These are phyloP conservation scores for Linnemannia exigua DNA, from an alignment of 192 early-diverging fungal species.

Conservation along the genomic window DNA sequence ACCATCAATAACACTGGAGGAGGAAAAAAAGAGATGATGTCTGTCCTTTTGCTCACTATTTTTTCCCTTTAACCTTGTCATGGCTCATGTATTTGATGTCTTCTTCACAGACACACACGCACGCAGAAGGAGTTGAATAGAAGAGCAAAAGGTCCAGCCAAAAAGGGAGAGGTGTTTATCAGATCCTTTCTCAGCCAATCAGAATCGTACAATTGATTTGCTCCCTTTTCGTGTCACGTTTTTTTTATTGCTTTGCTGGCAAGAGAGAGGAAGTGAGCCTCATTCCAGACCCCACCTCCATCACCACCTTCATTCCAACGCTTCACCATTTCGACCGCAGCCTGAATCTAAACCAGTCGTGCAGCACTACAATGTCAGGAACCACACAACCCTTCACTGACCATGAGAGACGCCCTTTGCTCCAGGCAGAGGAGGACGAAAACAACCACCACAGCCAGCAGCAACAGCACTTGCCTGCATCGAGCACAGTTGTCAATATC, in stretches of 20 bases:
- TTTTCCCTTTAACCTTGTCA: neutral
- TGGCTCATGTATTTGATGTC: neutral
- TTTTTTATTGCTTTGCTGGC: neutral
- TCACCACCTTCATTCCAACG: neutral
- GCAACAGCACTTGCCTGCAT: neutral
- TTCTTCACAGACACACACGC: too few species aligned
- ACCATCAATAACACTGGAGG: too few species aligned
- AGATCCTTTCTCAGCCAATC: neutral
- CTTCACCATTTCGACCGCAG: neutral
- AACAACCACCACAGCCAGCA: too few species aligned
- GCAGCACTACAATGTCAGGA: neutral
- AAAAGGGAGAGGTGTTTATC: neutral
- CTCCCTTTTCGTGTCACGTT: neutral
- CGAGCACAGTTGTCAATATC: constrained; percentile 13
- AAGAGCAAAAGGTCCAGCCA: neutral
- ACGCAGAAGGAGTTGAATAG: neutral
- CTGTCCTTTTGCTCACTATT: neutral
- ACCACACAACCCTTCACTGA: neutral
- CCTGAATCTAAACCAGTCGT: neutral
- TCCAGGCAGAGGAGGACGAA: constrained; percentile 11
- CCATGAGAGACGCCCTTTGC: constrained; percentile 18
- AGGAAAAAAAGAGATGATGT: neutral
- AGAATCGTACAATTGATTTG: neutral
- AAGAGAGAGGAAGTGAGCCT: too few species aligned
- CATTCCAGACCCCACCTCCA: neutral